phyloP scores from a whole-genome alignment of 805 yeast species.

The Schwanniomyces vanrijiae region DNA sequence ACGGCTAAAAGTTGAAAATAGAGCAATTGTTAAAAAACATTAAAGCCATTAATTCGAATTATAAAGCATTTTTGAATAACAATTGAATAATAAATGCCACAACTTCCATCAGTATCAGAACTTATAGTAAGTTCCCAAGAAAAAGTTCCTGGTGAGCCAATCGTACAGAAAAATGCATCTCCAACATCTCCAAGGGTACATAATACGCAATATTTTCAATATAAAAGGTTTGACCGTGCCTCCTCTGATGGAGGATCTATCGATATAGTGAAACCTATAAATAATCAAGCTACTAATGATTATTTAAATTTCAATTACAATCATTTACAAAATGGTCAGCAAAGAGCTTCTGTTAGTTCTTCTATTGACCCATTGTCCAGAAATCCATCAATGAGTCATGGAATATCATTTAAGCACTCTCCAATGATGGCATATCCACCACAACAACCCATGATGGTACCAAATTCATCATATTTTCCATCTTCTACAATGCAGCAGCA shows the following conservation, averaged over 20 bases:
- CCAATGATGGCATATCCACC: slow-evolving; percentile 1
- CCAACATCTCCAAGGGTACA: neutral
- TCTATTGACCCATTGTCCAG: slow-evolving; percentile 8
- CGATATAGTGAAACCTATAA: neutral
- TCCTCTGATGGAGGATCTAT: neutral
- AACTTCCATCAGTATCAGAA: slow-evolving; percentile 11
- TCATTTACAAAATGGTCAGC: neutral
- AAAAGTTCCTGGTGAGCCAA: neutral
- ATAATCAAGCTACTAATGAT: neutral
- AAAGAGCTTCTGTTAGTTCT: slow-evolving; percentile 7
- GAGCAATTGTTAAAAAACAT: no score
- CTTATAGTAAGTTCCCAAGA: slow-evolving; percentile 4
- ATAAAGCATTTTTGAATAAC: no score
- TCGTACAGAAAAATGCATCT: neutral
- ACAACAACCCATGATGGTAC: neutral
- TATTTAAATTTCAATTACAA: neutral
- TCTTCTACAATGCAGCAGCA: neutral
- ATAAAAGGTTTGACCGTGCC: neutral
- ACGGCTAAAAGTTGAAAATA: no score
- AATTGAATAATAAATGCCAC: slow-evolving; percentile 6
- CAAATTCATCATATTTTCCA: neutral
- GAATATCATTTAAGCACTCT: slow-evolving; percentile 2
- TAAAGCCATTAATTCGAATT: no score
- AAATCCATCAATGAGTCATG: slow-evolving; percentile 5
- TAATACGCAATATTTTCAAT: neutral